Conservation (phyloP, 352 stramenopile genomes). For the Thalassiosira exigua region DNA sequence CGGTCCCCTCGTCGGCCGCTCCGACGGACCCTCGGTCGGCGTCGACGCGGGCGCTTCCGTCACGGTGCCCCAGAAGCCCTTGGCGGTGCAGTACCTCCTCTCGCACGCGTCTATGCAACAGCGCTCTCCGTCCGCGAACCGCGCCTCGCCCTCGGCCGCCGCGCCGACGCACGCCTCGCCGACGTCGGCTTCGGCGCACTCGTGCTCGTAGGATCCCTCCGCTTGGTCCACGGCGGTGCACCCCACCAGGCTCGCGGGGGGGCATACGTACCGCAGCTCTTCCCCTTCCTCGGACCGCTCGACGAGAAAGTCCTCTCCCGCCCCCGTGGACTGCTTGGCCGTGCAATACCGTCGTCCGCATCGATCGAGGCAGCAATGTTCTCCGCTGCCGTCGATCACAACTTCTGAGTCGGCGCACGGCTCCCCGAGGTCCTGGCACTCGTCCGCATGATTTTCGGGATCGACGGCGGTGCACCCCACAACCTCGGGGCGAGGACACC, state of each 20-base stretch:
- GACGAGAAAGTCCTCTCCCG: not conserved
- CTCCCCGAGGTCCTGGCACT: not conserved
- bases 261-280: too few relatives aligned
- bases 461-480: not conserved
- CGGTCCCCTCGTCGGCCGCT: too few relatives aligned
- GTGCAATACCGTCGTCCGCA: not conserved
- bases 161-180: not conserved
- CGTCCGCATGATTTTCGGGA: not conserved
- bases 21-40: too few relatives aligned
- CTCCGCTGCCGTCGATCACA: not conserved
- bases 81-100: not conserved
- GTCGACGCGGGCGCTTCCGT: too few relatives aligned
- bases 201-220: not conserved
- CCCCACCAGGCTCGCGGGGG: not conserved
- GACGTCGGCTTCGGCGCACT: not conserved
- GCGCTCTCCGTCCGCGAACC: not conserved
- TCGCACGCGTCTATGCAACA: not conserved
- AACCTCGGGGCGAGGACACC: not conserved
- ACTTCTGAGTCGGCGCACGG: not conserved
- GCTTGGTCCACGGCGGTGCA: not conserved
- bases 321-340: not conserved
- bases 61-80: not conserved
- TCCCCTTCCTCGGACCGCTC: too few relatives aligned
- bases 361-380: not conserved
- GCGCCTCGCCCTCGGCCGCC: not conserved